A percentile compares a stretch with the other conserved stretches of the same genome.
phyloP scores from a whole-genome alignment of 2,329 filamentous ascomycete genomes.

The Cyphellophora europaea region DNA sequence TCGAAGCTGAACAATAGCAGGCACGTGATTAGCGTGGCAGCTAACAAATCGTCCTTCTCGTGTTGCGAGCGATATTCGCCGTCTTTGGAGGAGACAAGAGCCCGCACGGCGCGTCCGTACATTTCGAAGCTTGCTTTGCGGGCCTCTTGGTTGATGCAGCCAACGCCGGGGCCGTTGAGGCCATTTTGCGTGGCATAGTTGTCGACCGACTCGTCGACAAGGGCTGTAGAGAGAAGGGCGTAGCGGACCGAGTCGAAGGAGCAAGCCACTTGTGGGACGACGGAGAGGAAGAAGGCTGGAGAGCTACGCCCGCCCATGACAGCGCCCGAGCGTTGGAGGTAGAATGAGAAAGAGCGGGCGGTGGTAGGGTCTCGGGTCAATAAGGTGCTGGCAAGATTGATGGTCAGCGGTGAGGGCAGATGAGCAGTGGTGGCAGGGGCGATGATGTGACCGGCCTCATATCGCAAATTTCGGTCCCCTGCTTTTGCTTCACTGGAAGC shows the following conservation, averaged over 20 bases:
- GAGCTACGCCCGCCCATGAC: not conserved
- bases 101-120: not conserved
- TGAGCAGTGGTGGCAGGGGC: too few relatives aligned
- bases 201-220: not conserved
- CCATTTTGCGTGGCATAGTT: not conserved
- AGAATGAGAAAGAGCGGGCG: not conserved
- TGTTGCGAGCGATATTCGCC: not conserved
- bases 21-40: not conserved
- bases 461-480: too few relatives aligned
- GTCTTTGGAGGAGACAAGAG: not conserved
- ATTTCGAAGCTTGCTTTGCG: not conserved
- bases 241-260: not conserved
- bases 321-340: not conserved
- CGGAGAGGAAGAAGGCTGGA: not conserved
- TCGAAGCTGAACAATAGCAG: not conserved
- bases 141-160: not conserved
- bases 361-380: too few relatives aligned
- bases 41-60: not conserved
- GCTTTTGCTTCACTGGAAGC: too few relatives aligned
- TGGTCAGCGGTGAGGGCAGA: too few relatives aligned
- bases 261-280: not conserved
- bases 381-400: too few relatives aligned
- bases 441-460: too few relatives aligned
- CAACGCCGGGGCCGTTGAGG: not conserved
- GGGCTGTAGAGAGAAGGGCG: not conserved